These are phyloP conservation scores for Acanthochlamys bracteata DNA, from an alignment of 106 monocot species.

Conservation along the genomic window DNA sequence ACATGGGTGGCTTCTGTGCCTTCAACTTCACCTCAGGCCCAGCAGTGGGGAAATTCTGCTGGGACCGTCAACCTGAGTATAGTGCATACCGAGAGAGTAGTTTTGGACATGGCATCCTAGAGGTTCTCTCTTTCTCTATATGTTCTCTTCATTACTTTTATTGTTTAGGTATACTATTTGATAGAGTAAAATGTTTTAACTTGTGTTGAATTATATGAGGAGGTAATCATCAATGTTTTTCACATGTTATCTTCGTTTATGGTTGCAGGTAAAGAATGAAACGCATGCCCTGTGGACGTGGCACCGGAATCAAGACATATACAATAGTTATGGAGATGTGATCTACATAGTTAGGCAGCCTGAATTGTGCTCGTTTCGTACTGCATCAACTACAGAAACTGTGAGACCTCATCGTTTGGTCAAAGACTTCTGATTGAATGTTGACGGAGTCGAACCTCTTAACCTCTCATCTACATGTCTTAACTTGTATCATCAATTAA, in stretches of 20 bases:
- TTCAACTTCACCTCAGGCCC: constrained; percentile 72
- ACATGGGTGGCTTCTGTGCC: constrained; percentile 57
- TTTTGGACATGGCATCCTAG: constrained; percentile 78
- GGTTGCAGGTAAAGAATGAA: constrained; percentile 68
- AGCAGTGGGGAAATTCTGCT: constrained; percentile 47
- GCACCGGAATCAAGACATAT: constrained; percentile 83
- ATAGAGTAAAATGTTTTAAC: too few species aligned
- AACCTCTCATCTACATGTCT: too few species aligned
- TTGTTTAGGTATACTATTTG: background rate
- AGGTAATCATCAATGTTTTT: background rate
- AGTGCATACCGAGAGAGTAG: constrained; percentile 64
- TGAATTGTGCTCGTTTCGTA: constrained; percentile 32
- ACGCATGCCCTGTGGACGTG: constrained; percentile 91
- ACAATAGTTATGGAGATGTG: constrained; percentile 48
- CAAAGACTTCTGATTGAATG: background rate
- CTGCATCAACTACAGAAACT: background rate
- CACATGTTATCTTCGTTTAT: background rate
- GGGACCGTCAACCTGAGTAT: constrained; percentile 55
- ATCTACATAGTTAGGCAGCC: constrained; percentile 83
- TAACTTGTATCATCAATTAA: too few species aligned
- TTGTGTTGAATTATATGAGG: too few species aligned
- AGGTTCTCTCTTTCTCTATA: too few species aligned
- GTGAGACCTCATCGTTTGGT: background rate
- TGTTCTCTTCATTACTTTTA: too few species aligned
- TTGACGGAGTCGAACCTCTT: too few species aligned